Evolutionary conservation across 257 asterid genomes (phyloP).

Genomic region (Solanum ahanhuiri): DNA sequence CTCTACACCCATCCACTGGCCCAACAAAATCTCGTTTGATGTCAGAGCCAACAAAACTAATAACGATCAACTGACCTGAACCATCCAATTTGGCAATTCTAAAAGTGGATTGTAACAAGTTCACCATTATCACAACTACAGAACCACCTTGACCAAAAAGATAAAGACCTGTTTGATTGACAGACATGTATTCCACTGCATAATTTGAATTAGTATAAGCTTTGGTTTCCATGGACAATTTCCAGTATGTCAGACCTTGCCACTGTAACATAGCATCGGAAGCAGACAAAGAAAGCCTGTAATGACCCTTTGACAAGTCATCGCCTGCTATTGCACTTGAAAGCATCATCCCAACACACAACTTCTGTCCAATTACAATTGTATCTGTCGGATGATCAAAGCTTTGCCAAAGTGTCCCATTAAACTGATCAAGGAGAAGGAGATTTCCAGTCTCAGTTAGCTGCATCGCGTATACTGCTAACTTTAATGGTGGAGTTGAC

Average conservation of each 20-base stretch:
- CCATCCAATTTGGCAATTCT: constrained; percentile 34
- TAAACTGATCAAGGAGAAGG: constrained; percentile 37
- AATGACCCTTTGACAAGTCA: constrained; percentile 41
- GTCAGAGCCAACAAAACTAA: constrained; percentile 25
- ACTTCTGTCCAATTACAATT: constrained; percentile 48
- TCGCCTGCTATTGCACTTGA: constrained; percentile 21
- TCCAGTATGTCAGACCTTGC: constrained; percentile 45
- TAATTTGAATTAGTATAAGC: constrained; percentile 23
- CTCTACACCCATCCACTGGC: constrained; percentile 2
- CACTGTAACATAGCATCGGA: constrained; percentile 45
- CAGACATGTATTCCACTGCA: constrained; percentile 23
- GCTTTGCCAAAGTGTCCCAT: constrained; percentile 60
- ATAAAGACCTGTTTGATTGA: constrained; percentile 46
- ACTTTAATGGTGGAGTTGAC: constrained; percentile 39
- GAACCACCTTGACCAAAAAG: constrained; percentile 38
- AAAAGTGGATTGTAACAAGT: constrained; percentile 27
- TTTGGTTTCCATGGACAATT: constrained; percentile 46
- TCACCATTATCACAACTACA: constrained; percentile 25
- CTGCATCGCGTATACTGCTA: constrained; percentile 23
- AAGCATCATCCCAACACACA: constrained; percentile 19
- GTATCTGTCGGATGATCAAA: constrained; percentile 54
- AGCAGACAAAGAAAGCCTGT: constrained; percentile 25
- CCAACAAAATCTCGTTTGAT: constrained; percentile 19
- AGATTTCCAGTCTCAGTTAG: constrained; percentile 53
- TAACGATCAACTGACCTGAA: constrained; percentile 44